Evolutionary conservation across 768 basidiomycete species (phyloP).

Genomic region (Myochromella boudieri): DNA sequence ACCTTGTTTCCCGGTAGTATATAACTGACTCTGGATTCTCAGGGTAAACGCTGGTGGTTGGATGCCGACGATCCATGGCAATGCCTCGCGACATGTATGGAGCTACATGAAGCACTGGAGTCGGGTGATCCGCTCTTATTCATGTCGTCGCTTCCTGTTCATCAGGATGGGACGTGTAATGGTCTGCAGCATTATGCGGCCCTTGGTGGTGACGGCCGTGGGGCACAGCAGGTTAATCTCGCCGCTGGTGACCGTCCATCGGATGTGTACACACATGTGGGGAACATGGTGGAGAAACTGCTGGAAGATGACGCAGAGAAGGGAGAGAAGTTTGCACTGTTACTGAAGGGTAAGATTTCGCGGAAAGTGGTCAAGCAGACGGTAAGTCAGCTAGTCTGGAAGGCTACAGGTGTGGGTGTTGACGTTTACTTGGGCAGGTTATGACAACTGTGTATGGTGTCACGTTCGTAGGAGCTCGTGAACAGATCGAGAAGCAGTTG

Average conservation of each 20-base stretch:
- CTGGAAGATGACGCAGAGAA: slow-evolving; percentile 56
- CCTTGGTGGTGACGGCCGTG: slow-evolving; percentile 86
- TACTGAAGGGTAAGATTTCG: slow-evolving; percentile 76
- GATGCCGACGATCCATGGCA: slow-evolving; percentile 97
- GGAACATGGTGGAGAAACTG: slow-evolving; percentile 75
- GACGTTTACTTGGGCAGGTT: too few species aligned
- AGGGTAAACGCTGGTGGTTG: slow-evolving; percentile 87
- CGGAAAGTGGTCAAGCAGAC: slow-evolving; percentile 99
- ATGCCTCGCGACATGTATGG: slow-evolving; percentile 89
- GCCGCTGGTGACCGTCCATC: slow-evolving; percentile 81
- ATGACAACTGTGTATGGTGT: slow-evolving; percentile 99
- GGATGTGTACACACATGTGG: slow-evolving; percentile 94
- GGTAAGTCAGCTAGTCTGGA: too few species aligned
- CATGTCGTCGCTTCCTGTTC: slow-evolving; percentile 78
- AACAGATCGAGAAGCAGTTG: slow-evolving; percentile 91
- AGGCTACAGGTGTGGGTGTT: too few species aligned
- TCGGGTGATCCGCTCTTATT: slow-evolving; percentile 64
- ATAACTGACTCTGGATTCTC: slow-evolving; percentile 4
- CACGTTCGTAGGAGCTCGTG: slow-evolving; percentile 91
- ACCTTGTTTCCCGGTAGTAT: not conserved
- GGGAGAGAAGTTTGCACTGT: slow-evolving; percentile 52
- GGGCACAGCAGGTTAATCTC: slow-evolving; percentile 92
- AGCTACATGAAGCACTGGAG: slow-evolving; percentile 78
- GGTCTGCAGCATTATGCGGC: slow-evolving; percentile 99
- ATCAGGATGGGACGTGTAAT: slow-evolving; percentile 98